Conservation (phyloP, 805 yeast species). For the Ogataea salicorniae region DNA sequence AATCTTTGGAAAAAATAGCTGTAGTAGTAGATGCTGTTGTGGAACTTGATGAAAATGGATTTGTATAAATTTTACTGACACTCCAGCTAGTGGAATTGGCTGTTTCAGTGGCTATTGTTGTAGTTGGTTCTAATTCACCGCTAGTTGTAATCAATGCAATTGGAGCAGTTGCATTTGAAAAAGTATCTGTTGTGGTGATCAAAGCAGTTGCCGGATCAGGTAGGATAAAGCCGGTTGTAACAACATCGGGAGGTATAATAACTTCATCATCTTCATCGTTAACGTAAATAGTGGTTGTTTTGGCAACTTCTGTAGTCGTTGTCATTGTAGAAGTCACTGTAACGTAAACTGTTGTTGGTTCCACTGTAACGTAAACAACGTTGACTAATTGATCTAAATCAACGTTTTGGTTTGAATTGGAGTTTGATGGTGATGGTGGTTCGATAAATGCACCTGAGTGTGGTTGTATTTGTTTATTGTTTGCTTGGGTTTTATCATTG, state of each 20-base stretch:
- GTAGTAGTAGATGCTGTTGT: background rate
- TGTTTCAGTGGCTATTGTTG: background rate
- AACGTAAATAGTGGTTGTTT: too few relatives aligned
- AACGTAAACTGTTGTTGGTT: conserved; percentile 18
- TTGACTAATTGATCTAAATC: conserved; percentile 19
- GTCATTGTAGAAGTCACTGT: background rate
- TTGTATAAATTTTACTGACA: background rate
- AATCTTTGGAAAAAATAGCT: background rate
- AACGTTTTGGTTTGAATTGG: conserved; percentile 5
- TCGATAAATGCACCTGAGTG: too few relatives aligned
- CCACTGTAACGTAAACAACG: conserved; percentile 23
- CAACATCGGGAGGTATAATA: too few relatives aligned
- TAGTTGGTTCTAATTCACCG: too few relatives aligned
- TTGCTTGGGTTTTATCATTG: conserved; percentile 3
- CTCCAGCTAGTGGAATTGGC: background rate
- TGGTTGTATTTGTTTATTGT: too few relatives aligned
- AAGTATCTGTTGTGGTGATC: background rate
- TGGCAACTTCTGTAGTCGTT: too few relatives aligned
- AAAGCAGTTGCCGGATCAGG: too few relatives aligned
- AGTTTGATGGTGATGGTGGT: too few relatives aligned
- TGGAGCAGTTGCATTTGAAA: background rate
- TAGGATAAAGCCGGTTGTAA: too few relatives aligned
- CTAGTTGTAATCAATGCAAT: background rate
- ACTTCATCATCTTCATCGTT: too few relatives aligned
- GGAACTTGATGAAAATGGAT: background rate